Percentiles rank a stretch among this genome's conserved stretches.
Evolutionary conservation across 345 rosid species (phyloP).

Genomic region (Mercurialis annua): DNA sequence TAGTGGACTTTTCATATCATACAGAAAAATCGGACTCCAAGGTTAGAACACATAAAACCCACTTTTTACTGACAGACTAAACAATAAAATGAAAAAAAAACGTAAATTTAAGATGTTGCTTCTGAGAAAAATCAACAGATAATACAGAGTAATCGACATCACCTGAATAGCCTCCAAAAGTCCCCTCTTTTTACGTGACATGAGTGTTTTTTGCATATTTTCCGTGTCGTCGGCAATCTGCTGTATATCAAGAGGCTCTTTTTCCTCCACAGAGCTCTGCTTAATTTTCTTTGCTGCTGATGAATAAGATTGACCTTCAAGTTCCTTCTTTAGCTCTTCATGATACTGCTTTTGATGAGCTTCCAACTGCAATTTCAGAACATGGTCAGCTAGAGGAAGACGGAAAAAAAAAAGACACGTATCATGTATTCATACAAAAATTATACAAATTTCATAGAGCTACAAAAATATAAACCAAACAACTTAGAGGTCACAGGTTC

Average conservation of each 20-base stretch:
- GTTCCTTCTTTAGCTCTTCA: constrained; percentile 69
- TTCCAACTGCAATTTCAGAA: constrained; percentile 54
- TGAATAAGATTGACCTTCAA: constrained; percentile 37
- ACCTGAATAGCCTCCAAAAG: constrained; percentile 72
- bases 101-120: too few species aligned
- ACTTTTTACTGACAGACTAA: too few species aligned
- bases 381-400: background rate
- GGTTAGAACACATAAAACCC: too few species aligned
- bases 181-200: constrained; percentile 68
- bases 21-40: too few species aligned
- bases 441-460: background rate
- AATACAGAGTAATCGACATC: background rate
- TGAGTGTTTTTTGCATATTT: constrained; percentile 32
- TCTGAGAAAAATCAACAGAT: too few species aligned
- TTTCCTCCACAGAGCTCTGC: constrained; percentile 24
- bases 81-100: too few species aligned
- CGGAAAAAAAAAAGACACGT: background rate
- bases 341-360: constrained; percentile 76
- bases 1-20: too few species aligned
- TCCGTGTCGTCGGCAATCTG: constrained; percentile 45
- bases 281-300: constrained; percentile 19
- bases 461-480: background rate
- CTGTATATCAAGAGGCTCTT: too few species aligned
- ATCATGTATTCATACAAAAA: background rate
- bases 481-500: background rate